Evolutionary conservation across 169 alveolate species (phyloP).

Genomic region (Fabrea salina): DNA sequence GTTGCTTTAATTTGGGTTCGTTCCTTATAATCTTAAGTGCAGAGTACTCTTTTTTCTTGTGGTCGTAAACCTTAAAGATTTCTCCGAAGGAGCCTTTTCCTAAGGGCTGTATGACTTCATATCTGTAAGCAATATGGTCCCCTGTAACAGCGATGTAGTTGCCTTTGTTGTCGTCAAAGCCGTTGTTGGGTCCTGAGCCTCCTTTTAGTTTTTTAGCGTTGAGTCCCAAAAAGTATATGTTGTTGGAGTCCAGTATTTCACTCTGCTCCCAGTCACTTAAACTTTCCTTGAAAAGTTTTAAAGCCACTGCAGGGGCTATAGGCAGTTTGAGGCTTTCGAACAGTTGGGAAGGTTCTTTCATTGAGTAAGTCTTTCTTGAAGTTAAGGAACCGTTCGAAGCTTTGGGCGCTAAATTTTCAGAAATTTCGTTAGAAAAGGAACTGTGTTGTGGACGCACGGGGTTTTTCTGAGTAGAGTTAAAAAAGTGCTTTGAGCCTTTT

Average conservation of each 20-base stretch:
- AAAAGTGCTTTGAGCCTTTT: too few relatives aligned
- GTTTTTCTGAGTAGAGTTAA: too few relatives aligned
- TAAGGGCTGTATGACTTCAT: constrained; percentile 68
- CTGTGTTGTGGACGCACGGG: too few relatives aligned
- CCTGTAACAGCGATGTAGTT: not conserved
- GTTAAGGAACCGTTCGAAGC: too few relatives aligned
- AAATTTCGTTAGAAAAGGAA: too few relatives aligned
- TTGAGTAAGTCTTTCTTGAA: too few relatives aligned
- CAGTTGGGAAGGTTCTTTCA: too few relatives aligned
- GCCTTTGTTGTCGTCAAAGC: constrained; percentile 40
- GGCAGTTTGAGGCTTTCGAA: too few relatives aligned
- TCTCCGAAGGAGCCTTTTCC: constrained; percentile 87
- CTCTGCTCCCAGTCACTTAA: constrained; percentile 7
- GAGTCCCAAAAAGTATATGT: constrained; percentile 22
- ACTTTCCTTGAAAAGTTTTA: not conserved
- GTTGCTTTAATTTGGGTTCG: constrained; percentile 68
- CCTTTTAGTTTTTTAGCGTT: not conserved
- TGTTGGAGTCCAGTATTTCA: constrained; percentile 17
- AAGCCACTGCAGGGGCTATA: constrained; percentile 15
- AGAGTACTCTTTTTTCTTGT: constrained; percentile 66
- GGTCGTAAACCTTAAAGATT: constrained; percentile 80
- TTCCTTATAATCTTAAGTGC: constrained; percentile 81
- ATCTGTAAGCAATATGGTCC: constrained; percentile 44
- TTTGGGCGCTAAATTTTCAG: too few relatives aligned
- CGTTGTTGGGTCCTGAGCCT: not conserved